Evolutionary conservation across 1,139 yeast species (phyloP), one percentile per base, ranked within the genome.

Genomic region (Zygosaccharomyces sapae): DNA sequence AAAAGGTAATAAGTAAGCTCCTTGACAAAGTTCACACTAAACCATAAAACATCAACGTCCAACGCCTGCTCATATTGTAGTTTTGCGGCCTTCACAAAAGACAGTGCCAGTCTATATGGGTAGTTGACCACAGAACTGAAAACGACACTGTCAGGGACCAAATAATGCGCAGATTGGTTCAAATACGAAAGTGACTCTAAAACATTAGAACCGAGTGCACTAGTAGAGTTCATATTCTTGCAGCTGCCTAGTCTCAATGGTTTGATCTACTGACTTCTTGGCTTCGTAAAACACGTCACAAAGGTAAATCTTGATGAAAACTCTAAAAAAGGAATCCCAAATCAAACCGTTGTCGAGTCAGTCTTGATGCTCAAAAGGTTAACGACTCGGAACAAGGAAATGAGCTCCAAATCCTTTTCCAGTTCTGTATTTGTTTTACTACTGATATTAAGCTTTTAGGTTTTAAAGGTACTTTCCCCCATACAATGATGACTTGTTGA

Each of bases 1-100:
- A 55, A 49, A 38, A 55, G 53, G 37, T 55, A 55, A 12, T 55
- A 52, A 34, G 52, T 47, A 10, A 50, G 44, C 18, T 47, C 50
- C 43, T 52, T 43, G 24, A 53, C 38, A 9, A 49, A 42, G 6
- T 52, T 41, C 19, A 52, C 31, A 41, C 51, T 48, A 9, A 49
- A 33, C 12, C 45, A 30, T 41, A 47, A 18, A 9, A 35, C 41
- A 22, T 50, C 50, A 18, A 52, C 45, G 10, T 47, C 46, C 6
- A 50, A 4, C 7, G 53, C 48, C 24, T 50, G 45, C 24, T 44
- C 41, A 27, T 52, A 54, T 30, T 55, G 56, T 18, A 49, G 39
- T 7, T 38, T 48, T 16, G 51, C 39, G 5, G 59, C 57, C 8
- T 47, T 44, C 24, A 49, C 41, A 8, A 55, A 43, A 4, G 59